Conservation (phyloP, 2,329 filamentous ascomycete species). For the Penicillium expansum region DNA sequence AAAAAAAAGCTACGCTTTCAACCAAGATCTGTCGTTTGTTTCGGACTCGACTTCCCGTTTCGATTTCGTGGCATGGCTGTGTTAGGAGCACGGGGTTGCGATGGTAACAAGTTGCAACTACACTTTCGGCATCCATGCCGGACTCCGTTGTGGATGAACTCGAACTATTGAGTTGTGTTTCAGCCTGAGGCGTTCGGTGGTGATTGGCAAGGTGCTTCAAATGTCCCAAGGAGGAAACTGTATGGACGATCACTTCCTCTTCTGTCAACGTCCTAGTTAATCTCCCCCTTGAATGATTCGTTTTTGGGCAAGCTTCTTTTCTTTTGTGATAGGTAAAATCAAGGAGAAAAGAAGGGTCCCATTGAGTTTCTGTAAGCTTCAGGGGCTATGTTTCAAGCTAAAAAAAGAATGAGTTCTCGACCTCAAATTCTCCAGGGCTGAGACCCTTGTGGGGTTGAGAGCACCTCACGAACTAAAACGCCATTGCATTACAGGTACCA, state of each 20-base stretch:
- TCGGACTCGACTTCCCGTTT: neutral
- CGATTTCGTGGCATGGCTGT: neutral
- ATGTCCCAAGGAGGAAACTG: conserved; percentile 12
- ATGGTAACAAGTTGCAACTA: neutral
- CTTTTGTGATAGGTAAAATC: conserved; percentile 16
- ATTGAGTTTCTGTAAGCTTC: neutral
- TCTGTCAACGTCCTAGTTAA: conserved; percentile 6
- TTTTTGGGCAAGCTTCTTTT: conserved; percentile 1
- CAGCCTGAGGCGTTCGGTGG: conserved; percentile 10
- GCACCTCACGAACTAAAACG: neutral
- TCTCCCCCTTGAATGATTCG: conserved; percentile 13
- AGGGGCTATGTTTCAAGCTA: conserved; percentile 1
- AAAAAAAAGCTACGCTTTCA: neutral
- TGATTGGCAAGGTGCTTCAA: conserved; percentile 6
- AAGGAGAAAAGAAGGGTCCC: neutral
- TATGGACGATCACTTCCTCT: conserved; percentile 19
- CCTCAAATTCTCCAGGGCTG: neutral
- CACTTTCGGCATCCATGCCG: neutral
- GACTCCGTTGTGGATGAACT: neutral
- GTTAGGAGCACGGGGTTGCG: neutral
- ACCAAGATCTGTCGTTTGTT: neutral
- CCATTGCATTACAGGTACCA: neutral
- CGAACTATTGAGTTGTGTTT: conserved; percentile 11
- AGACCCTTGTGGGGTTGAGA: neutral
- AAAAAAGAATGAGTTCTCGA: neutral